Evolutionary conservation across 73 alveolate genomes (phyloP).

Genomic region (Uronychia setigera): DNA sequence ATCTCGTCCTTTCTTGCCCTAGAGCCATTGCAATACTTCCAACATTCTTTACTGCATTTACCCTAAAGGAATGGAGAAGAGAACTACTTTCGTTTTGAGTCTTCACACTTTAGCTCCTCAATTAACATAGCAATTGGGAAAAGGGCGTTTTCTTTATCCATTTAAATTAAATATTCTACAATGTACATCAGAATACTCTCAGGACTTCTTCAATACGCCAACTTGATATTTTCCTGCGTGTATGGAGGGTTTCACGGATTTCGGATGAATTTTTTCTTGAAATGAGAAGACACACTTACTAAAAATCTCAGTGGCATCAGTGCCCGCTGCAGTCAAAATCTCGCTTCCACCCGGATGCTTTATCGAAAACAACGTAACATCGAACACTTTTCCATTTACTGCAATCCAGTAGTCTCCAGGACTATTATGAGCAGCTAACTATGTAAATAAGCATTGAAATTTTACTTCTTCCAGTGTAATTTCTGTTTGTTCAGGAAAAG

Average conservation of each 20-base stretch:
- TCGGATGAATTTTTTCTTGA: conserved; percentile 13
- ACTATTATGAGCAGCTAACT: too few species aligned
- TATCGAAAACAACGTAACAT: background rate
- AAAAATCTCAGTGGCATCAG: background rate
- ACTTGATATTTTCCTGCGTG: background rate
- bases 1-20: conserved; percentile 95
- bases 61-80: conserved; percentile 5
- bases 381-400: background rate
- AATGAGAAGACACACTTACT: background rate
- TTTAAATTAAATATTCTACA: background rate
- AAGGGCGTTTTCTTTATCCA: conserved; percentile 38
- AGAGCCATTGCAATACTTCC: conserved; percentile 79
- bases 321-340: background rate
- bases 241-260: background rate
- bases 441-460: too few species aligned
- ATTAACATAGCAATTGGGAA: conserved; percentile 57
- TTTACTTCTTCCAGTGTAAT: too few species aligned
- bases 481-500: too few species aligned
- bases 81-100: conserved; percentile 50
- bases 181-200: background rate
- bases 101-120: conserved; percentile 85
- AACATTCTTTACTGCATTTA: conserved; percentile 39
- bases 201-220: background rate
- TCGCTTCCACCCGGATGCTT: background rate
- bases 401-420: too few species aligned